Evolutionary conservation across 169 alveolate species (phyloP).

Genomic region (Babesia gibsoni): DNA sequence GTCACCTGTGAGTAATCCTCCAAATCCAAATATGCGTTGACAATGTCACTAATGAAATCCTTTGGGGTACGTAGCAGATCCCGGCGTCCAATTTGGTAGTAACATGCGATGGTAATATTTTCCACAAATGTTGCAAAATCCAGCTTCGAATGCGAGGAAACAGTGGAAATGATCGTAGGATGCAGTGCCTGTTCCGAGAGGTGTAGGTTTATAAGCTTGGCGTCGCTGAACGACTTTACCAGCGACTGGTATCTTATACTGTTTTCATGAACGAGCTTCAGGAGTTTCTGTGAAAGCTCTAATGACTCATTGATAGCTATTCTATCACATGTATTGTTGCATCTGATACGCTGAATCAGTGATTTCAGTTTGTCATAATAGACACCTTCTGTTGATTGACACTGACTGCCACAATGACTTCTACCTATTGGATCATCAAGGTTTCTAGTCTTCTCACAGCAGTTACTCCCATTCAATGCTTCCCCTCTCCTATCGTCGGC

Average conservation of each 20-base stretch:
- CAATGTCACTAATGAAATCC: not conserved
- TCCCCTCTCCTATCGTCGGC: too few species aligned
- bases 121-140: not conserved
- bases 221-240: not conserved
- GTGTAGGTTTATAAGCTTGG: not conserved
- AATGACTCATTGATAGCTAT: not conserved
- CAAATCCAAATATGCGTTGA: too few species aligned
- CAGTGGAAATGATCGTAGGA: not conserved
- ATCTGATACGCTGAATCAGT: not conserved
- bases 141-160: too few species aligned
- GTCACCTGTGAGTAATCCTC: too few species aligned
- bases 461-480: too few species aligned
- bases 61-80: not conserved
- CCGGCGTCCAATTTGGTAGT: not conserved
- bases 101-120: constrained; percentile 5
- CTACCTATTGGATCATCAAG: too few species aligned
- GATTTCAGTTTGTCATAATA: not conserved
- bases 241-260: not conserved
- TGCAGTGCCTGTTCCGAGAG: not conserved
- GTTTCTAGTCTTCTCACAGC: too few species aligned
- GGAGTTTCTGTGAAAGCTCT: not conserved
- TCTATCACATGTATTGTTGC: not conserved
- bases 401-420: too few species aligned
- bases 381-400: too few species aligned
- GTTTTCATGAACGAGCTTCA: not conserved